Evolutionary conservation across 164 flowering plant species (phyloP).

Genomic region (Stephania yunnanensis): DNA sequence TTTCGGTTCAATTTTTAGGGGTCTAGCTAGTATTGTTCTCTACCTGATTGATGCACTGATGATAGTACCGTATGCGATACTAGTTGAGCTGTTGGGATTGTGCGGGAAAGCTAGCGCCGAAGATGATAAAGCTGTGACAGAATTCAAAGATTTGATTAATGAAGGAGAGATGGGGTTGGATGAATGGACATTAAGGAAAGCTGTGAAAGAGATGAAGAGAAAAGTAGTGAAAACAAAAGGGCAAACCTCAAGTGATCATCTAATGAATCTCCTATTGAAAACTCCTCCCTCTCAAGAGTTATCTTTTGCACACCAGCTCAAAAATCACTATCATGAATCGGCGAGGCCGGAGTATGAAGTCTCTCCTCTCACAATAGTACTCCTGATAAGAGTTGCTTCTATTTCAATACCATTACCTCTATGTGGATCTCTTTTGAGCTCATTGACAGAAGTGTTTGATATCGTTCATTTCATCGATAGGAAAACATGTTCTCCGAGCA

Average conservation of each 20-base stretch:
- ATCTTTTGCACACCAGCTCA: background rate
- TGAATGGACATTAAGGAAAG: background rate
- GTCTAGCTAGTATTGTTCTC: too few species aligned
- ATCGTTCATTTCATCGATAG: constrained; percentile 2
- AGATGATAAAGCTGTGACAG: background rate
- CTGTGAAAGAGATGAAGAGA: constrained; percentile 4
- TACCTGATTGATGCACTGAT: too few species aligned
- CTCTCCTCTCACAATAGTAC: constrained; percentile 4
- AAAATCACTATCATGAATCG: background rate
- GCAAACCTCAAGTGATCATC: background rate
- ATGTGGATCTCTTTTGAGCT: background rate
- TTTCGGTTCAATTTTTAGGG: too few species aligned
- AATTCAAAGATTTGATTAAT: background rate
- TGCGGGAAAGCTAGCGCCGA: background rate
- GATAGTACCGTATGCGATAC: too few species aligned
- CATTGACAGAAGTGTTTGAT: background rate
- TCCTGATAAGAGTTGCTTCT: constrained; percentile 1
- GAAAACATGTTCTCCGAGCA: background rate
- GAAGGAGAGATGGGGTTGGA: background rate
- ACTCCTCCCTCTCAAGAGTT: background rate
- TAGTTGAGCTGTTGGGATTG: too few species aligned
- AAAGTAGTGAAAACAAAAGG: background rate
- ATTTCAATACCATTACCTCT: background rate
- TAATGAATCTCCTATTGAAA: background rate
- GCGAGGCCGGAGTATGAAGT: background rate